Conservation (phyloP, 352 stramenopile species). For the Halophytophthora batemanensis region DNA sequence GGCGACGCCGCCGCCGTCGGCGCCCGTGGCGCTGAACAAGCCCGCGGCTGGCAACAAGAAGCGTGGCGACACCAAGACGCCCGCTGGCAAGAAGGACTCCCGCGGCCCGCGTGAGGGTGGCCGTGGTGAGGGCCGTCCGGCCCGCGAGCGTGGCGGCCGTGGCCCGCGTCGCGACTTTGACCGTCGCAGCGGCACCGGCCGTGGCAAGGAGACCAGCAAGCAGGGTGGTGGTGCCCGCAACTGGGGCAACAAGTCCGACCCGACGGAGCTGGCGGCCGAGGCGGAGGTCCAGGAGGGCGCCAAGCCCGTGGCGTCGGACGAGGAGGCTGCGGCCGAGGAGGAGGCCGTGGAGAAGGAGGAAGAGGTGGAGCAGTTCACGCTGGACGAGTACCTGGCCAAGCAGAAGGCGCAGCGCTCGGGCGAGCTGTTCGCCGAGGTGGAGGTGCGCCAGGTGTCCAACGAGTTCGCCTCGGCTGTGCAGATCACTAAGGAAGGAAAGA, state of each 20-base stretch:
- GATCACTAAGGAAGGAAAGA: constrained; percentile 87
- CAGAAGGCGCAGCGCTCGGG: constrained; percentile 66
- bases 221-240: constrained; percentile 93
- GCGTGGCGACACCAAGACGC: constrained; percentile 53
- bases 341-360: constrained; percentile 65
- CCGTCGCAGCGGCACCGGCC: constrained; percentile 93
- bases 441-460: constrained; percentile 85
- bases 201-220: constrained; percentile 95
- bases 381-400: constrained; percentile 83
- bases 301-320: constrained; percentile 40
- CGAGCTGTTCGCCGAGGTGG: constrained; percentile 79
- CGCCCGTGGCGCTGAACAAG: constrained; percentile 78
- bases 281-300: constrained; percentile 52
- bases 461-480: constrained; percentile 81
- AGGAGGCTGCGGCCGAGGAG: constrained; percentile 41
- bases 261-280: constrained; percentile 78
- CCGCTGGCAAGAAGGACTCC: constrained; percentile 53
- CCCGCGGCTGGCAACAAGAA: constrained; percentile 84
- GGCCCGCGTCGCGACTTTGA: constrained; percentile 88
- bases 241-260: constrained; percentile 95
- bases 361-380: constrained; percentile 82
- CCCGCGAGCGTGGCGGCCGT: constrained; percentile 43
- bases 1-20: constrained; percentile 40
- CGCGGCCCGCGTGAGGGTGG: constrained; percentile 46
- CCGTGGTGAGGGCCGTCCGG: constrained; percentile 35